Evolutionary conservation across 2,329 filamentous ascomycete species (phyloP), one percentile per base, ranked within the genome.

Genomic region (Huntiella omanensis): DNA sequence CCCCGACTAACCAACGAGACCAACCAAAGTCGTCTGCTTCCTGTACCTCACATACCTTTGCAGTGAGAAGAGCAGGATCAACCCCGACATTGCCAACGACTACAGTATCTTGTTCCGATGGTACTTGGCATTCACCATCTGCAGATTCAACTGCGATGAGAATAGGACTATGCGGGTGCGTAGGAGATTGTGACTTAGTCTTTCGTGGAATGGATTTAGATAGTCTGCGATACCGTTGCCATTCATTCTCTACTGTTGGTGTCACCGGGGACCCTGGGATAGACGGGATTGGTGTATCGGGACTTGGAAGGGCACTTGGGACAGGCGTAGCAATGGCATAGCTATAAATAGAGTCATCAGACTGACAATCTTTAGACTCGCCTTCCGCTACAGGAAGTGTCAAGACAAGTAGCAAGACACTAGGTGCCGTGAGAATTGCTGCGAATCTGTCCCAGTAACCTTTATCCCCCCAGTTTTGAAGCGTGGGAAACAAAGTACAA

Each of bases 361-460:
- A 35, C 4, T 47, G 43, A 5, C 16, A 32, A 11, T 75, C 71
- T 5, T 70, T 67, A 15, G 73, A 69, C 37, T 73, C 71, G 1
- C 73, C 73, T 55, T 96, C 88, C 4, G 94, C 83, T 1, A 98
- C 86, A 0, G 92, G 91, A 4, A 98, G 62, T 0, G 91, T 98
- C 40, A 91, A 76, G 1, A 88, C 88, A 3, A 98, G 68, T 2
- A 96, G 64, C 51, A 98, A 83, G 34, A 98, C 85, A 54, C 82
- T 92, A 1, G 87, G 83, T n/a, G 85, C 79, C 5, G 87, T 87
- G 34, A 92, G 70, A 8, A 91, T 55, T 37, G 85, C 88, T 41
- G 95, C 64, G 39, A 86, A 63, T 56, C 83, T 86, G 55, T 88
- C 87, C 76, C 79, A 85, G n/a, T 80, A 60, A n/a, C 68, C 76